Conservation (phyloP, 306 rosid genomes). For the Medicago ruthenica region DNA sequence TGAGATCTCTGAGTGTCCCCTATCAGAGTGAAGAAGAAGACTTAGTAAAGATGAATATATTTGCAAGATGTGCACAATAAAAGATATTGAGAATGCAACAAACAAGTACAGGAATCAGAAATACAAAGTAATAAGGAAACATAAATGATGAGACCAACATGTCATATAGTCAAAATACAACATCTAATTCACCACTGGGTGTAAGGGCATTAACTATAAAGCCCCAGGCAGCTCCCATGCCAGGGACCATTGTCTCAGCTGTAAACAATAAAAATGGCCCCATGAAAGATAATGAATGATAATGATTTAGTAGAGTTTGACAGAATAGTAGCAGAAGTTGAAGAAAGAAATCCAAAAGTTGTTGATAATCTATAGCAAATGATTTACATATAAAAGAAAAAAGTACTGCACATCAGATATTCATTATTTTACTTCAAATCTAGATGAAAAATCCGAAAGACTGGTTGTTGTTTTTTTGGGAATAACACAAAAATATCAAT, state of each 20-base stretch:
- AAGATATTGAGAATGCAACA: slow-evolving; percentile 31
- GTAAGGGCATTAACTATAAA: slow-evolving; percentile 5
- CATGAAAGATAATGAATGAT: slow-evolving; percentile 16
- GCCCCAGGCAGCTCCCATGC: slow-evolving; percentile 8
- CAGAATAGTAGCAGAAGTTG: slow-evolving; percentile 4
- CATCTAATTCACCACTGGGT: slow-evolving; percentile 23
- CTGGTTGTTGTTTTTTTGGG: not conserved
- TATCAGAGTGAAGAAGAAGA: slow-evolving; percentile 57
- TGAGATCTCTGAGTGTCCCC: slow-evolving; percentile 98
- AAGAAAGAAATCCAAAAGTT: slow-evolving; percentile 32
- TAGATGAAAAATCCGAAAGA: not conserved
- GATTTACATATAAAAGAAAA: slow-evolving; percentile 4
- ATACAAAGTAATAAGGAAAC: slow-evolving; percentile 26
- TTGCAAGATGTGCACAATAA: slow-evolving; percentile 23
- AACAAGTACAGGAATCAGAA: slow-evolving; percentile 6
- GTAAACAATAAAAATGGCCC: not conserved
- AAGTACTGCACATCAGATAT: not conserved
- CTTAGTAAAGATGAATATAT: slow-evolving; percentile 37
- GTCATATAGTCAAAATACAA: slow-evolving; percentile 32
- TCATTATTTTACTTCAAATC: slow-evolving; percentile 27
- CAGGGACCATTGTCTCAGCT: slow-evolving; percentile 17
- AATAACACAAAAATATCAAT: not conserved
- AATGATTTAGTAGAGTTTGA: not conserved
- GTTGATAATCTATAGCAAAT: slow-evolving; percentile 5
- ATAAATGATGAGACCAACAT: slow-evolving; percentile 14